Percentiles rank a stretch among this genome's conserved stretches.
Conservation (phyloP, 2,329 filamentous ascomycete genomes). For the Ceratocystis huliohia region DNA sequence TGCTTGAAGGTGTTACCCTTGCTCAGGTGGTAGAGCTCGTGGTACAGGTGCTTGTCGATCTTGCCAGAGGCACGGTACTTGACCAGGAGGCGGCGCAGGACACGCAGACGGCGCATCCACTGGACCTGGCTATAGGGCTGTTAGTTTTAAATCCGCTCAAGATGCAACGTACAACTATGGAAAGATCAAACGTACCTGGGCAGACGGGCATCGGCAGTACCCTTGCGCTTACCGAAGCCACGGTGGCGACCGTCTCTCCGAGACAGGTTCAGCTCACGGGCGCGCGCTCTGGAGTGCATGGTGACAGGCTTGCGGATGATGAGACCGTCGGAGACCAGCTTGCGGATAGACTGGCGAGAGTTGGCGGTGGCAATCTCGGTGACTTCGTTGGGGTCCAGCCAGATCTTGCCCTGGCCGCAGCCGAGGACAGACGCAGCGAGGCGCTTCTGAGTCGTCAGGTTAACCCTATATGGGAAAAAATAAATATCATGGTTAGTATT, state of each 20-base stretch:
- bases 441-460: slow-evolving; percentile 99
- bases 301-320: slow-evolving; percentile 99
- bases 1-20: slow-evolving; percentile 99
- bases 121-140: slow-evolving; percentile 63
- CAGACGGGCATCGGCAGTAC: slow-evolving; percentile 99
- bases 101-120: slow-evolving; percentile 99
- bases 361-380: slow-evolving; percentile 99
- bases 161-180: neutral
- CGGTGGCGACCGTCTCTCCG: slow-evolving; percentile 94
- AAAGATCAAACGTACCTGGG: slow-evolving; percentile 57
- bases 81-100: slow-evolving; percentile 96
- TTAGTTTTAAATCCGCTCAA: slow-evolving; percentile 4
- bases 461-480: slow-evolving; percentile 57
- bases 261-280: slow-evolving; percentile 87
- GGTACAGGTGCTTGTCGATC: slow-evolving; percentile 99
- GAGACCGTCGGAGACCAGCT: slow-evolving; percentile 98
- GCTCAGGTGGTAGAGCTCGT: slow-evolving; percentile 99
- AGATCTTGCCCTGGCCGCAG: slow-evolving; percentile 99
- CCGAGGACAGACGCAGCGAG: slow-evolving; percentile 96
- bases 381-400: slow-evolving; percentile 99
- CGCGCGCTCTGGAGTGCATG: slow-evolving; percentile 97
- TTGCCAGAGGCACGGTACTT: slow-evolving; percentile 99
- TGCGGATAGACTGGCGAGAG: slow-evolving; percentile 99
- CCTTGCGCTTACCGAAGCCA: slow-evolving; percentile 99
- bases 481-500: slow-evolving; percentile 21